These are phyloP conservation scores for Cyathus striatus DNA, from an alignment of 768 basidiomycete genomes.

Conservation along the genomic window DNA sequence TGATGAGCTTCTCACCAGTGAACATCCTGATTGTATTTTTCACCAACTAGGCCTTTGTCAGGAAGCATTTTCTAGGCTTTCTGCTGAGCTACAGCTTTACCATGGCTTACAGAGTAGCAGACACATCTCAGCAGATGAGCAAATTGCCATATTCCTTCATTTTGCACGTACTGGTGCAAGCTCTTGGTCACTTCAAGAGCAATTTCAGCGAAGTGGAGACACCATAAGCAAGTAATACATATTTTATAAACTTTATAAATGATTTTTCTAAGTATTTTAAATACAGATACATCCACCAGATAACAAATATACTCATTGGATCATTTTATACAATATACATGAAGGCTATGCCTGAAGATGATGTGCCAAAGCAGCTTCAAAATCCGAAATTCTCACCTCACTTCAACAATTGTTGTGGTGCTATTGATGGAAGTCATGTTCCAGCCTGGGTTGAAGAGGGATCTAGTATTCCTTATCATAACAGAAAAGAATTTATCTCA, in stretches of 20 bases:
- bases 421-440: conserved; percentile 18
- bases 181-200: conserved; percentile 21
- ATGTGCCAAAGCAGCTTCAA: conserved; percentile 9
- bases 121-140: conserved; percentile 25
- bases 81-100: too few species aligned
- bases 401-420: conserved; percentile 18
- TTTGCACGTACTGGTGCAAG: conserved; percentile 19
- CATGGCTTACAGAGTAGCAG: too few species aligned
- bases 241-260: neutral
- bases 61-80: too few species aligned
- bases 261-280: too few species aligned
- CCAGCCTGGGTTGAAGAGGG: conserved; percentile 6
- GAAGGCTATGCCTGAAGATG: conserved; percentile 11
- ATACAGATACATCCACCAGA: conserved; percentile 11
- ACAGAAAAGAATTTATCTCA: conserved; percentile 17
- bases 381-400: too few species aligned
- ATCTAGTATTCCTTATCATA: conserved; percentile 5
- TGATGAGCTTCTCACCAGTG: too few species aligned
- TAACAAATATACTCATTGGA: conserved; percentile 12
- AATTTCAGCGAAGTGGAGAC: conserved; percentile 30
- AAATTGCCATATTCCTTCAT: conserved; percentile 31
- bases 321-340: conserved; percentile 5
- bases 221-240: conserved; percentile 22
- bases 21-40: too few species aligned
- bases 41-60: too few species aligned